Conservation (phyloP, 2,329 filamentous ascomycete species). For the Talaromyces sp. region DNA sequence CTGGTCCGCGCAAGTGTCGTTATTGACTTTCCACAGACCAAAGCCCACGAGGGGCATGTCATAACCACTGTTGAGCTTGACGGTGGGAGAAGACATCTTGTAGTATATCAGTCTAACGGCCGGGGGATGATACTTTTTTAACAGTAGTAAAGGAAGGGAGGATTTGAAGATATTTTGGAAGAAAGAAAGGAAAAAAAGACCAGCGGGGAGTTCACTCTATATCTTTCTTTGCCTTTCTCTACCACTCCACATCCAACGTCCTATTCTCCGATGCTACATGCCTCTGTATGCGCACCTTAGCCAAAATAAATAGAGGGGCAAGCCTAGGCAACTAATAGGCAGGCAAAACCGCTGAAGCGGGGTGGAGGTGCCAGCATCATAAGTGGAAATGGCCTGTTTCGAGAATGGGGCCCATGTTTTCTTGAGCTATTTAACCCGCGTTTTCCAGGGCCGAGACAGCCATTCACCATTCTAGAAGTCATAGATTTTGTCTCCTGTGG, state of each 20-base stretch:
- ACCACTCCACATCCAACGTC: background rate
- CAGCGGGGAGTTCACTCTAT: background rate
- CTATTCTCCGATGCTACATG: background rate
- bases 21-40: conserved; percentile 74
- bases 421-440: conserved; percentile 3
- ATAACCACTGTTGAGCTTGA: conserved; percentile 26
- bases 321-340: background rate
- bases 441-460: background rate
- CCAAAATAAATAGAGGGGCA: conserved; percentile 5
- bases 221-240: conserved; percentile 1
- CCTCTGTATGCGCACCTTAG: background rate
- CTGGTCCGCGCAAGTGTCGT: conserved; percentile 65
- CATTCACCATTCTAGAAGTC: background rate
- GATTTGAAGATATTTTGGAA: background rate
- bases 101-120: background rate
- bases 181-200: background rate
- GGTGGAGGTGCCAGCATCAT: background rate
- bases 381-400: background rate
- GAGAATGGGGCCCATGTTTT: too few species aligned
- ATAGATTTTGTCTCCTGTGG: background rate
- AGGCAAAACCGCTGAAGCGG: conserved; percentile 3
- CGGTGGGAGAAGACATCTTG: conserved; percentile 23
- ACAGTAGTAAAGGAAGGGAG: background rate
- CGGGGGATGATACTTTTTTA: background rate
- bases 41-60: conserved; percentile 42